Conservation (phyloP, 768 basidiomycete genomes). For the Suillus sp. region DNA sequence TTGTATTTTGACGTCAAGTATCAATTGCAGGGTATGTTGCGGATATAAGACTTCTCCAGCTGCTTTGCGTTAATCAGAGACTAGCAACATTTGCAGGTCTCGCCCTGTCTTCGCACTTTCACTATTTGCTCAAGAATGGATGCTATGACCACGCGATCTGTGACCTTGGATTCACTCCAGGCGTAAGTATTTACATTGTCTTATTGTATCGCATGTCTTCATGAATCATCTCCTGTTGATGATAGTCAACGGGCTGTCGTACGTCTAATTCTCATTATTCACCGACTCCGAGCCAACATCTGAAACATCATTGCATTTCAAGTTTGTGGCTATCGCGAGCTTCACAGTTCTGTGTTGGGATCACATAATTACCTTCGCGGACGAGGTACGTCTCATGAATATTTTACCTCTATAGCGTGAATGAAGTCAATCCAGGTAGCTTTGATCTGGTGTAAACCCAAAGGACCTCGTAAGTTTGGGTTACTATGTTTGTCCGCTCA, state of each 20-base stretch:
- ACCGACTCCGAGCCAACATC: not conserved
- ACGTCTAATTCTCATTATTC: not conserved
- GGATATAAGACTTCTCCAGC: not conserved
- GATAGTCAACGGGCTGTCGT: slow-evolving; percentile 1
- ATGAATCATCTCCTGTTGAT: not conserved
- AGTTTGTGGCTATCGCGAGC: slow-evolving; percentile 54
- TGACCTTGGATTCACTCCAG: not conserved
- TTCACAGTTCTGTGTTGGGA: slow-evolving; percentile 51
- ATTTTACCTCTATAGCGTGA: not conserved
- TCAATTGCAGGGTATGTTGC: not conserved
- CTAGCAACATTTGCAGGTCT: not conserved
- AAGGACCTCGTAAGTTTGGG: slow-evolving; percentile 44
- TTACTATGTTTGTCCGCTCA: slow-evolving; percentile 36
- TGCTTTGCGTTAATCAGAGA: not conserved
- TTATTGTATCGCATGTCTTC: not conserved
- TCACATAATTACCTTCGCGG: slow-evolving; percentile 34
- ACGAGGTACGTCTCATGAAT: slow-evolving; percentile 29
- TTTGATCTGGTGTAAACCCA: slow-evolving; percentile 41
- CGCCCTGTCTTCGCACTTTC: not conserved
- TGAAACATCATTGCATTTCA: not conserved
- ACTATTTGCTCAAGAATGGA: not conserved
- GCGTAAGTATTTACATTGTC: not conserved
- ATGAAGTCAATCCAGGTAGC: slow-evolving; percentile 25
- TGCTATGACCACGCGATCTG: not conserved
- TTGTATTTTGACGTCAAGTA: not conserved